Percentiles rank a stretch among this genome's conserved stretches.
Conservation (phyloP, 345 rosid genomes). For the Arabis alpina region DNA sequence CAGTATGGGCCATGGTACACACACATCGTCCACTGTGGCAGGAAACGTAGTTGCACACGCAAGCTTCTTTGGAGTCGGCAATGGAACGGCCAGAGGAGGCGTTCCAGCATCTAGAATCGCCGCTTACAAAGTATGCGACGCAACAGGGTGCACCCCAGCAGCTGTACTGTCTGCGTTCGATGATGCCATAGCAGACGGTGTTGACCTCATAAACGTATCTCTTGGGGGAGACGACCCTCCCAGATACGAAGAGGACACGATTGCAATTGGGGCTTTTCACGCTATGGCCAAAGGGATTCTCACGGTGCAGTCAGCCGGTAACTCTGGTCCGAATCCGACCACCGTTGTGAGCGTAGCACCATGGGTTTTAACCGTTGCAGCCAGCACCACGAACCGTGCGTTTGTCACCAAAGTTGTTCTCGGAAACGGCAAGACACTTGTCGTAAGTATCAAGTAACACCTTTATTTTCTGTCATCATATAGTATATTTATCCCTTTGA, state of each 20-base stretch:
- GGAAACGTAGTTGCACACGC: slow-evolving; percentile 43
- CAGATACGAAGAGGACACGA: not conserved
- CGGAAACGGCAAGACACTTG: slow-evolving; percentile 45
- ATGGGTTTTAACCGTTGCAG: slow-evolving; percentile 59
- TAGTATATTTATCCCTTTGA: not conserved
- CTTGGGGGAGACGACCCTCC: accelerated
- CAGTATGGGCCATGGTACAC: slow-evolving; percentile 50
- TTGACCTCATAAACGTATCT: slow-evolving; percentile 52
- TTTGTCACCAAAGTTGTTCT: slow-evolving; percentile 47
- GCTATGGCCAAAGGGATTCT: slow-evolving; percentile 60
- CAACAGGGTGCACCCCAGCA: accelerated
- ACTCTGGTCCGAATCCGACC: not conserved
- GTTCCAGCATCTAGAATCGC: slow-evolving; percentile 61
- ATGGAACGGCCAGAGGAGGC: slow-evolving; percentile 58
- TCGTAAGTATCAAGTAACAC: slow-evolving; percentile 42
- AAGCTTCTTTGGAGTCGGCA: slow-evolving; percentile 49
- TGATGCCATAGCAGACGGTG: slow-evolving; percentile 72
- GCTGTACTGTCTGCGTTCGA: slow-evolving; percentile 54
- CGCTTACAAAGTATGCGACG: slow-evolving; percentile 45
- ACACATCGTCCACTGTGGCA: slow-evolving; percentile 60
- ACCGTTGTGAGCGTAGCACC: slow-evolving; percentile 39
- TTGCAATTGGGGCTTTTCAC: slow-evolving; percentile 57
- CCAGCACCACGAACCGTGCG: slow-evolving; percentile 51
- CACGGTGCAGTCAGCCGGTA: slow-evolving; percentile 50
- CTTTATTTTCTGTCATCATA: not conserved